phyloP scores from a whole-genome alignment of 2,329 filamentous ascomycete genomes.

The Xylariaceae sp. region DNA sequence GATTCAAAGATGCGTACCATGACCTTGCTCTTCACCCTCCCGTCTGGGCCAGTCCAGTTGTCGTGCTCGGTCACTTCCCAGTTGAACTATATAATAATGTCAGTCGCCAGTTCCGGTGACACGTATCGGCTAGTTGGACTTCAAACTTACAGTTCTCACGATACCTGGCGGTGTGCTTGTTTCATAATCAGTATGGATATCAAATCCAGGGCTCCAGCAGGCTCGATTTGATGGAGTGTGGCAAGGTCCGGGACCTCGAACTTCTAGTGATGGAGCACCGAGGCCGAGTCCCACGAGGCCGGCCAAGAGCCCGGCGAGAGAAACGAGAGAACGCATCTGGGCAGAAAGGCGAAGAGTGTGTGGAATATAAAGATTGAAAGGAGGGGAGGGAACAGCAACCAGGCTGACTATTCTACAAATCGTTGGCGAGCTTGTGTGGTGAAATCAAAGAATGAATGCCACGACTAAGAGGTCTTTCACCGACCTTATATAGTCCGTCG shows the following conservation, averaged over 20 bases:
- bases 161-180: conserved; percentile 28
- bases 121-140: conserved; percentile 46
- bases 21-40: conserved; percentile 41
- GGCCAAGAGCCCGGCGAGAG: conserved; percentile 7
- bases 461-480: not conserved
- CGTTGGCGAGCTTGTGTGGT: not conserved
- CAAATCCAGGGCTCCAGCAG: conserved; percentile 36
- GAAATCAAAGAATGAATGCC: not conserved
- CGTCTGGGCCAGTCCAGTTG: conserved; percentile 37
- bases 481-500: conserved; percentile 15
- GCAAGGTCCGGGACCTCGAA: conserved; percentile 23
- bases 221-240: conserved; percentile 33
- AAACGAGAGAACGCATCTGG: conserved; percentile 18
- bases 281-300: conserved; percentile 15
- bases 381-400: not conserved
- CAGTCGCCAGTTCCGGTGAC: not conserved
- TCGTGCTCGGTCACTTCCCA: conserved; percentile 34
- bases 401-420: not conserved
- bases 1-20: too few relatives aligned
- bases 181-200: conserved; percentile 40
- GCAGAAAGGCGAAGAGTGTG: not conserved
- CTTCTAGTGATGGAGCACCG: conserved; percentile 24
- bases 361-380: not conserved
- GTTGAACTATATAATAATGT: conserved; percentile 27
- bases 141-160: conserved; percentile 25